phyloP scores from a whole-genome alignment of 2,329 filamentous ascomycete species.

The Scytalidium sp. region DNA sequence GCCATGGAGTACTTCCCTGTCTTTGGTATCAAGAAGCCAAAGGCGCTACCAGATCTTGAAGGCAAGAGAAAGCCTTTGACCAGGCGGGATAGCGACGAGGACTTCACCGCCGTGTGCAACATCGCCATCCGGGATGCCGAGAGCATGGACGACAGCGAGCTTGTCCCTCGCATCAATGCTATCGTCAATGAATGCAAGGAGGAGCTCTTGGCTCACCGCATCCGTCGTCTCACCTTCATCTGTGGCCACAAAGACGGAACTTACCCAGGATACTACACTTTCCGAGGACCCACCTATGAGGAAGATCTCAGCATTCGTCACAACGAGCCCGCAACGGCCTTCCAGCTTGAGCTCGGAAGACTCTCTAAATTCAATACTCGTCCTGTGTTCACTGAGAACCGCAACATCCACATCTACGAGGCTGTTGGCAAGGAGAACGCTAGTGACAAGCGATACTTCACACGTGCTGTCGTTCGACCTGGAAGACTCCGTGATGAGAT shows the following conservation, averaged over 20 bases:
- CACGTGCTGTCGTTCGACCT: slow-evolving; percentile 89
- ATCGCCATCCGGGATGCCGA: slow-evolving; percentile 89
- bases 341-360: slow-evolving; percentile 95
- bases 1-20: slow-evolving; percentile 80
- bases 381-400: slow-evolving; percentile 97
- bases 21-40: slow-evolving; percentile 52
- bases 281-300: slow-evolving; percentile 84
- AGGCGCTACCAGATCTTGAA: slow-evolving; percentile 63
- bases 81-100: slow-evolving; percentile 61
- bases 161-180: slow-evolving; percentile 69
- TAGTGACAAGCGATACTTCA: slow-evolving; percentile 98
- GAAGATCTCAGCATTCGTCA: slow-evolving; percentile 97
- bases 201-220: slow-evolving; percentile 75
- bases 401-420: slow-evolving; percentile 99
- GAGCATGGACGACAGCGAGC: slow-evolving; percentile 76
- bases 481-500: slow-evolving; percentile 96
- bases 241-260: slow-evolving; percentile 92
- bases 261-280: slow-evolving; percentile 97
- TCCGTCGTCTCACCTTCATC: slow-evolving; percentile 93
- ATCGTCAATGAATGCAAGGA: slow-evolving; percentile 80
- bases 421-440: slow-evolving; percentile 92
- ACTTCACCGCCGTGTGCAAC: slow-evolving; percentile 89
- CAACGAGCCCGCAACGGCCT: slow-evolving; percentile 92
- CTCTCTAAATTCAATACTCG: slow-evolving; percentile 97
- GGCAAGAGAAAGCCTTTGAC: slow-evolving; percentile 63